A percentile compares a stretch with the other conserved stretches of the same genome.
Evolutionary conservation across 2,329 filamentous ascomycete genomes (phyloP).

Genomic region (Phialocephala sp.): DNA sequence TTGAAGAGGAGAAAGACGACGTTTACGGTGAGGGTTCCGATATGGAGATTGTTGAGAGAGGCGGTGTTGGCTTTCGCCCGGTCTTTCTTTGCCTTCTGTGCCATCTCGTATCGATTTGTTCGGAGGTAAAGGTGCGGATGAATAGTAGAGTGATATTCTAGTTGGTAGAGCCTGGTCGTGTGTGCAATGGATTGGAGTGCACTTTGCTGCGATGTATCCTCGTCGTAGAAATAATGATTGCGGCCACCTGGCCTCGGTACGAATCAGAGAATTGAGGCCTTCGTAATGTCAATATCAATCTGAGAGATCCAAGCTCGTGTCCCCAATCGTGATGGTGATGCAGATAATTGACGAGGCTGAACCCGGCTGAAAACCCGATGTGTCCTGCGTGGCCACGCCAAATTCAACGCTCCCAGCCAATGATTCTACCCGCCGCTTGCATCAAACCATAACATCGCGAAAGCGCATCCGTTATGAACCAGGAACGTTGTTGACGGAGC

Average conservation of each 20-base stretch:
- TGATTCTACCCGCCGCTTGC: conserved; percentile 25
- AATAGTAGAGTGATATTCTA: not conserved
- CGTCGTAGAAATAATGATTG: too few relatives aligned
- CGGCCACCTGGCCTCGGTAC: too few relatives aligned
- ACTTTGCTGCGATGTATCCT: too few relatives aligned
- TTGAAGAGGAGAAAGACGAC: conserved; percentile 75
- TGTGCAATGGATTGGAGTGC: not conserved
- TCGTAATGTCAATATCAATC: too few relatives aligned
- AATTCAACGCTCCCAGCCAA: conserved; percentile 28
- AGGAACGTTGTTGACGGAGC: conserved; percentile 33
- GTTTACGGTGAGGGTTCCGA: conserved; percentile 76
- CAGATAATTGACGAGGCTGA: conserved; percentile 44
- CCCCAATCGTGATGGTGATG: not conserved
- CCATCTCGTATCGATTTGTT: conserved; percentile 33
- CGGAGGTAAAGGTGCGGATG: not conserved
- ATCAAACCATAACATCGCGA: conserved; percentile 40
- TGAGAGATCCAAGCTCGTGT: not conserved
- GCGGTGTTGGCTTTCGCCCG: conserved; percentile 80
- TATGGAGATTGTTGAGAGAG: conserved; percentile 80
- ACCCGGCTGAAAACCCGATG: not conserved
- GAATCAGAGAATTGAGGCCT: too few relatives aligned
- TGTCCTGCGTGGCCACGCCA: conserved; percentile 18
- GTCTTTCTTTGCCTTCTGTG: conserved; percentile 47
- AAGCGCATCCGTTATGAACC: conserved; percentile 25
- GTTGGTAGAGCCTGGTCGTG: not conserved